These are phyloP conservation scores for Fraxinus nigra DNA, from an alignment of 305 asterid genomes.

Conservation along the genomic window DNA sequence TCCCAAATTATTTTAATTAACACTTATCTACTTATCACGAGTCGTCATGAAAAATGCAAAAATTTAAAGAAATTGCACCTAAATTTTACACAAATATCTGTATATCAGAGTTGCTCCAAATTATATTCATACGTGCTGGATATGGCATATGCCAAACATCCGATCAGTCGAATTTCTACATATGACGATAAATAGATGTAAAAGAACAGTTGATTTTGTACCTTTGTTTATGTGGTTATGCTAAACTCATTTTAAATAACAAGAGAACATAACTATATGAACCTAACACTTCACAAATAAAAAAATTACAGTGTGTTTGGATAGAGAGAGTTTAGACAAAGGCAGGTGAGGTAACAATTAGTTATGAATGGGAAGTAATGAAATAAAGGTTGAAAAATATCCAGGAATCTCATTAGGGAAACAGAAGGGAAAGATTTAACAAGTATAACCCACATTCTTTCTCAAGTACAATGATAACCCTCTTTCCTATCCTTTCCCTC, in stretches of 20 bases:
- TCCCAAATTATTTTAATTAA: conserved; percentile 2
- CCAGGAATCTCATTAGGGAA: neutral
- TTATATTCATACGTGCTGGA: neutral
- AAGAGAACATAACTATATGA: neutral
- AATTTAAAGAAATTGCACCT: neutral
- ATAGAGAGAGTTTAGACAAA: neutral
- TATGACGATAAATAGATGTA: neutral
- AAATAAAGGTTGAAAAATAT: neutral
- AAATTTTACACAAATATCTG: neutral
- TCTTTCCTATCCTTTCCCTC: neutral
- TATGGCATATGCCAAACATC: neutral
- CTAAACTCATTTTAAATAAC: neutral
- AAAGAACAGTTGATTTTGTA: neutral
- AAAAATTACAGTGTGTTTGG: neutral
- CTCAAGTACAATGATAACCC: neutral
- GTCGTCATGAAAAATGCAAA: neutral
- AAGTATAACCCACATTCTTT: conserved; percentile 7
- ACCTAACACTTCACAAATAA: neutral
- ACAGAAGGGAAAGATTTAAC: neutral
- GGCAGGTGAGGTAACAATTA: neutral
- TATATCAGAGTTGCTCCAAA: neutral
- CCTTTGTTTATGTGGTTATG: neutral
- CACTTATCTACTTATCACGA: neutral
- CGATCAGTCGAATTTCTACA: neutral
- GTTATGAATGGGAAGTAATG: neutral